Conservation (phyloP, 768 basidiomycete species). For the Serendipita sp. region DNA sequence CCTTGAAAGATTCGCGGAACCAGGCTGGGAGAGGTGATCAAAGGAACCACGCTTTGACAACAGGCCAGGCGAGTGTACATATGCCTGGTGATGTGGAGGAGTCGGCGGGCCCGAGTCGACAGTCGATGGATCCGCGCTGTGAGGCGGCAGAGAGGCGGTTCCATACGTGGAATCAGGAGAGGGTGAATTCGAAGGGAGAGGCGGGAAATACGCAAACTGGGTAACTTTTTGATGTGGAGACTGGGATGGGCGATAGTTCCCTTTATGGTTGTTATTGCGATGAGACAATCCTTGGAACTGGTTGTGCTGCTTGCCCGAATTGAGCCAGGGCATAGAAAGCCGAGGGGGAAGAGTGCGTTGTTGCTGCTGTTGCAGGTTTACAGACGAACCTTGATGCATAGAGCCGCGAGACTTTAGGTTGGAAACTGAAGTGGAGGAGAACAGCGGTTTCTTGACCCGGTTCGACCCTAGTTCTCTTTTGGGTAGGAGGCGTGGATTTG, state of each 20-base stretch:
- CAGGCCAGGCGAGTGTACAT: background rate
- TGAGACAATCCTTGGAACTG: too few species aligned
- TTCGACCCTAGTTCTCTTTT: background rate
- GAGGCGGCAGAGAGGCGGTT: background rate
- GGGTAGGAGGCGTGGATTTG: slow-evolving; percentile 11
- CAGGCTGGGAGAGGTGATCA: background rate
- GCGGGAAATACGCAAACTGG: slow-evolving; percentile 9
- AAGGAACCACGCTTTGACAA: background rate
- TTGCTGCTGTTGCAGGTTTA: background rate
- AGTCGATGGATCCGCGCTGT: background rate
- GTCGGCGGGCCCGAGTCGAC: slow-evolving; percentile 1
- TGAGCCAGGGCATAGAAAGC: background rate
- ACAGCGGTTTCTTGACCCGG: background rate
- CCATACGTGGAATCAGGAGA: background rate
- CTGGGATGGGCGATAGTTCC: too few species aligned
- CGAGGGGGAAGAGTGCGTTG: background rate
- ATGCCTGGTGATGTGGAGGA: slow-evolving; percentile 16
- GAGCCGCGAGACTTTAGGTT: background rate
- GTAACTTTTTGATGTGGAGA: slow-evolving; percentile 14
- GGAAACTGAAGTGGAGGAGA: background rate
- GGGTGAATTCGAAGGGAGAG: background rate
- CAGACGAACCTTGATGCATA: background rate
- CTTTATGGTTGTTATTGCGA: too few species aligned
- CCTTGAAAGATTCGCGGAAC: too few species aligned
- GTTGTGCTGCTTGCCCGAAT: background rate